Evolutionary conservation across 257 asterid genomes (phyloP).

Genomic region (Scutellaria minor): DNA sequence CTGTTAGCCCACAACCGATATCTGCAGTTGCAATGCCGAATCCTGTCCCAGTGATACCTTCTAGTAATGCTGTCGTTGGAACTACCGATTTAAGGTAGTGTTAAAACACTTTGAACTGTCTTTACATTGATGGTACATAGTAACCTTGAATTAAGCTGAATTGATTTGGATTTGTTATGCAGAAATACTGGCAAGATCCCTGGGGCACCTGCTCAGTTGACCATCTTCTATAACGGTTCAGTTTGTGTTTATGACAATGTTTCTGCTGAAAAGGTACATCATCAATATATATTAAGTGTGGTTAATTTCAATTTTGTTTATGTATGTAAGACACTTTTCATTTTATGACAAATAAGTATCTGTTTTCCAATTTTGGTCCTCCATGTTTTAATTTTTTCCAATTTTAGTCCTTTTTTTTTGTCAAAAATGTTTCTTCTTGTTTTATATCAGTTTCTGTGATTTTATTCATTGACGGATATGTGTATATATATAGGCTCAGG

Average conservation of each 20-base stretch:
- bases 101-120: too few relatives aligned
- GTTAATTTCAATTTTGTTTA: too few relatives aligned
- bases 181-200: constrained; percentile 54
- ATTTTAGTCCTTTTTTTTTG: too few relatives aligned
- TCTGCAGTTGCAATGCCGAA: constrained; percentile 37
- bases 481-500: constrained; percentile 65
- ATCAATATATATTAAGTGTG: background rate
- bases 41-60: constrained; percentile 41
- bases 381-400: too few relatives aligned
- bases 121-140: too few relatives aligned
- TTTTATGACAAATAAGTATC: too few relatives aligned
- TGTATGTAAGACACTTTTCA: too few relatives aligned
- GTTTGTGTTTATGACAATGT: constrained; percentile 76
- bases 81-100: constrained; percentile 67
- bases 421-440: too few relatives aligned
- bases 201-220: constrained; percentile 70
- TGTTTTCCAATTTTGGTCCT: too few relatives aligned
- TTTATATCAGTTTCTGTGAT: background rate
- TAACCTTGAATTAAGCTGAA: background rate
- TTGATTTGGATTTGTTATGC: constrained; percentile 19
- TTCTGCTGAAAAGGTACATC: constrained; percentile 72
- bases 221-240: constrained; percentile 82
- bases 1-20: constrained; percentile 43
- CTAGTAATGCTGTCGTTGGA: constrained; percentile 53
- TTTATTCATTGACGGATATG: background rate